Evolutionary conservation across 176 grass and related monocot genomes (phyloP), one percentile per base, ranked within the genome.

Genomic region (Carex kokanica): DNA sequence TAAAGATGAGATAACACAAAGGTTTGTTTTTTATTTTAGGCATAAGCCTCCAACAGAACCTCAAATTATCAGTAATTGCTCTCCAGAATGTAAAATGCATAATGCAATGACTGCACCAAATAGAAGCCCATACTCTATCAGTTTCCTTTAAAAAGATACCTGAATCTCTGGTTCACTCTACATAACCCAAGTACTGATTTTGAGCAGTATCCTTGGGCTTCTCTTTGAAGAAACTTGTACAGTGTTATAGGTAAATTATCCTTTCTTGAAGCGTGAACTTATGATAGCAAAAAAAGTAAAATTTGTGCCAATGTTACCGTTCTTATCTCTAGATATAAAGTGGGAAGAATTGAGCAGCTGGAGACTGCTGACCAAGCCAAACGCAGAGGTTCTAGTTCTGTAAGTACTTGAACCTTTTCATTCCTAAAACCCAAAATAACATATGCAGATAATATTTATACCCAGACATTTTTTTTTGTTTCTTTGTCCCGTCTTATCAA

Each of bases 261-360:
- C 31, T 78, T 77, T 69, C 43, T 31, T 82, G 20, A 57, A 54
- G 66, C n/a, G 25, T 61, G 63, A 79, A 34, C 64, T 67, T 67
- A 2, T 17, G 64, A 67, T 36, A 67, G 5, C 36, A 70, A 41
- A 40, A 69, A 43, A 40, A 9, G 31, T 68, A 27, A 68, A 36
- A 16, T 40, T 68, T 18, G 15, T 68, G 21, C 38, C 85, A 34
- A 68, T 88, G 74, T 80, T 20, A 84, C 10, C 40, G 27, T 75
- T 82, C 81, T 83, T 88, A 54, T 70, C 79, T 84, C 29, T 64
- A 94, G 92, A 78, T 98, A 98, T 90, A 98, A 98, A 88, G 95
- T 98, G 81, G 95, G 95, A 85, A 89, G 95, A 92, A 94, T 98
- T 77, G 95, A 98, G 71, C 95, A 98, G 64, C 88, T 98, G 58